Evolutionary conservation across 2,329 filamentous ascomycete species (phyloP), one percentile per base, ranked within the genome.

Genomic region (Epichloe elymi): DNA sequence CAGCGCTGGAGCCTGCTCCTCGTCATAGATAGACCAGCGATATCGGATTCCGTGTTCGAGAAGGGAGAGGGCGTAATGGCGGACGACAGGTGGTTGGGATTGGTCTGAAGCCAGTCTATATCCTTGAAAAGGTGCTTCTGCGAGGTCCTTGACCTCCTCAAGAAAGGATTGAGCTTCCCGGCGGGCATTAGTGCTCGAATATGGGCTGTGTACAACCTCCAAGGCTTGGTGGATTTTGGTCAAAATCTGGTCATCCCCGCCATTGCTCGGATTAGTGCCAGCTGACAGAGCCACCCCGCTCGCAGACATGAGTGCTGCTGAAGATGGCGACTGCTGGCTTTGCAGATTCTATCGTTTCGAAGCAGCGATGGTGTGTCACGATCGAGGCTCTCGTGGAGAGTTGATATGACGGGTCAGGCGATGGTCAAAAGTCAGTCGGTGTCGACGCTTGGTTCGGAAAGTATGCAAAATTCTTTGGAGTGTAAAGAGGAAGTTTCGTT

Each of bases 21-120:
- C 67, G 19, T 75, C 79, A 61, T 90, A 89, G 46, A 84, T 79
- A 37, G 82, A 78, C 80, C 89, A 95, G 59, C 80, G 82, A 68
- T 95, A 90, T 58, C 84, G 86, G 64, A 97, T 85, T 44, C 88
- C 83, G 67, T 94, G 85, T 62, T 96, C 91, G 57, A 98, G 79
- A 51, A 98, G 76, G 30, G 90, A 94, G 35, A 98, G 78, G 52
- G 90, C 93, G 66, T 94, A 98, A 70, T 97, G 90, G 59, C 93
- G 85, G 51, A 97, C 86, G 50, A 93, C 79, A 40, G 88, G 80
- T 50, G 86, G 78, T 63, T 94, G 88, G 38, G 76, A 73, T 61
- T 75, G 78, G 66, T 93, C 83, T 57, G 80, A 80, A 43, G 90
- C 90, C 53, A 98, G 79, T 23, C 78, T 78, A 68, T 88, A 95